These are phyloP conservation scores for Lentinula aciculospora DNA, from an alignment of 768 basidiomycete genomes.

Conservation along the genomic window DNA sequence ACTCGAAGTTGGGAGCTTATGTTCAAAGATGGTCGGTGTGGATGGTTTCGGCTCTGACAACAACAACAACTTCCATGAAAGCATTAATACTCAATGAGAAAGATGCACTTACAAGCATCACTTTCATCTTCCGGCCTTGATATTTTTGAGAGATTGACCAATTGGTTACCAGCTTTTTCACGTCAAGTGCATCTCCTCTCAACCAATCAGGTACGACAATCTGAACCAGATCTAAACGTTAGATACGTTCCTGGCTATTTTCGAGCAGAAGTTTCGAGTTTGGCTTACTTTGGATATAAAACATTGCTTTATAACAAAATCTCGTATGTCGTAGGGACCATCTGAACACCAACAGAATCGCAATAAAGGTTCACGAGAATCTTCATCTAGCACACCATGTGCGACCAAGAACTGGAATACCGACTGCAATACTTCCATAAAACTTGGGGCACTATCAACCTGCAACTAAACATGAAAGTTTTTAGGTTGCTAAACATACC, in stretches of 20 bases:
- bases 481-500: background rate
- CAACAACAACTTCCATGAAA: too few species aligned
- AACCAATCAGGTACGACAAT: constrained; percentile 71
- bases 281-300: constrained; percentile 72
- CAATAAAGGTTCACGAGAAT: constrained; percentile 47
- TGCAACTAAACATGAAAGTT: constrained; percentile 45
- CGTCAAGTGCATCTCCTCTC: constrained; percentile 68
- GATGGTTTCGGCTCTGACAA: constrained; percentile 14
- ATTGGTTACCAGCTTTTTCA: constrained; percentile 52
- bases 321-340: constrained; percentile 77
- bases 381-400: constrained; percentile 62
- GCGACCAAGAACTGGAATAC: constrained; percentile 66
- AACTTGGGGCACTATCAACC: constrained; percentile 75
- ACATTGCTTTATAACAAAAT: constrained; percentile 86
- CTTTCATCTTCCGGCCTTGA: constrained; percentile 2
- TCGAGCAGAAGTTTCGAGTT: constrained; percentile 7
- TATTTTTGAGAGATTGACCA: constrained; percentile 28
- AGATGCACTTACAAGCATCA: background rate
- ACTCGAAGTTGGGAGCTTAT: constrained; percentile 69
- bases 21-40: constrained; percentile 42
- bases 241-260: background rate
- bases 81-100: background rate
- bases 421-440: constrained; percentile 57
- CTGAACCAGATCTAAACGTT: constrained; percentile 31
- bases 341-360: constrained; percentile 83